These are phyloP conservation scores for Trypanosoma theileri DNA, from an alignment of 208 protist species.

Conservation along the genomic window DNA sequence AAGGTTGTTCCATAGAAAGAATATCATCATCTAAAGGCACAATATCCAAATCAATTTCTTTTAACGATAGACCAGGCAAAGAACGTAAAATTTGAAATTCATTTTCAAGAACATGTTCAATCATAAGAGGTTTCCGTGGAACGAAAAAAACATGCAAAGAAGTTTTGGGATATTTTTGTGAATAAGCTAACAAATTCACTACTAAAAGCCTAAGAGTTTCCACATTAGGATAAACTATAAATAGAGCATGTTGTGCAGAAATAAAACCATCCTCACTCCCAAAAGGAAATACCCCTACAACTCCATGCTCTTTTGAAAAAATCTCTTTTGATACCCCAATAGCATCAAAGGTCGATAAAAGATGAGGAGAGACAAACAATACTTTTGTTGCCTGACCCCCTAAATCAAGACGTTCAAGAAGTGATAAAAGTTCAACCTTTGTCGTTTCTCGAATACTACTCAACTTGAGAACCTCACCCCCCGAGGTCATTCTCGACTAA, in stretches of 20 bases:
- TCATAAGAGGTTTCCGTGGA: slow-evolving; percentile 73
- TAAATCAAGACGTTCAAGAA: slow-evolving; percentile 12
- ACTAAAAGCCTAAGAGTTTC: slow-evolving; percentile 46
- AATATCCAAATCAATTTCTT: slow-evolving; percentile 80
- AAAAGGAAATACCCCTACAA: slow-evolving; percentile 30
- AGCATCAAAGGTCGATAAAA: slow-evolving; percentile 25
- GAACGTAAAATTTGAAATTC: slow-evolving; percentile 65
- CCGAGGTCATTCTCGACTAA: slow-evolving; percentile 6
- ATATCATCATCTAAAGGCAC: slow-evolving; percentile 70
- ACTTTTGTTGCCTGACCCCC: slow-evolving; percentile 10
- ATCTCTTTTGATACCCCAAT: slow-evolving; percentile 12
- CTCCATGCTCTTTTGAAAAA: slow-evolving; percentile 17
- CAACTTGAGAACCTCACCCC: slow-evolving; percentile 15
- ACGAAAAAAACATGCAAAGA: slow-evolving; percentile 57
- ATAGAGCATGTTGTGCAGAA: slow-evolving; percentile 23
- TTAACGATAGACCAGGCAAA: slow-evolving; percentile 53
- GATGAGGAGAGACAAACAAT: slow-evolving; percentile 16
- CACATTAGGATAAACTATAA: slow-evolving; percentile 35
- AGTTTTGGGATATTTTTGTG: slow-evolving; percentile 49
- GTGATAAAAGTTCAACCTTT: slow-evolving; percentile 15
- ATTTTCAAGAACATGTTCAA: slow-evolving; percentile 68
- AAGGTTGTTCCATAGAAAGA: slow-evolving; percentile 70
- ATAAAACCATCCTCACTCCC: slow-evolving; percentile 6
- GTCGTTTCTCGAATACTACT: slow-evolving; percentile 19
- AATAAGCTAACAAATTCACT: slow-evolving; percentile 54